phyloP scores from a whole-genome alignment of 164 flowering plant species.

The Stephania yunnanensis region DNA sequence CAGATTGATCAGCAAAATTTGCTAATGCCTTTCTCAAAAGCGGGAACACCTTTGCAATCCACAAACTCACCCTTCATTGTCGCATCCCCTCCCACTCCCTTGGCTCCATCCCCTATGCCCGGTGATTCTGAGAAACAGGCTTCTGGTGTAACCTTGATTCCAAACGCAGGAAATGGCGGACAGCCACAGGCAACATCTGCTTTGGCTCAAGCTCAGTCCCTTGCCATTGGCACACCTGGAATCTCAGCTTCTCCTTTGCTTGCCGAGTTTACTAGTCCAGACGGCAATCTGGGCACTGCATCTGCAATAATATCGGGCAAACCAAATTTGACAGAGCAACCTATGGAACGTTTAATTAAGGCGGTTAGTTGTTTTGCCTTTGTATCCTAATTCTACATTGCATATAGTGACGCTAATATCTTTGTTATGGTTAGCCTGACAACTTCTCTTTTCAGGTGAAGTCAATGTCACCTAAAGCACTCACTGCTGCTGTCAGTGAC shows the following conservation, averaged over 20 bases:
- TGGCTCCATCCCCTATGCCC: constrained; percentile 80
- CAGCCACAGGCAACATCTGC: constrained; percentile 41
- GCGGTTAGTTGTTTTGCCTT: constrained; percentile 43
- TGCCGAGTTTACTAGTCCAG: constrained; percentile 54
- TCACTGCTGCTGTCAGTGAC: constrained; percentile 69
- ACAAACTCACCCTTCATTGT: constrained; percentile 70
- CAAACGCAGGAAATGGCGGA: constrained; percentile 58
- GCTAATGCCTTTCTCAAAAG: constrained; percentile 43
- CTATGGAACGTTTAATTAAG: constrained; percentile 73
- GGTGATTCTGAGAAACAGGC: constrained; percentile 68
- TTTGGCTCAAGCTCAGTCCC: constrained; percentile 40
- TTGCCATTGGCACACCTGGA: constrained; percentile 90
- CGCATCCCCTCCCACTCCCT: constrained; percentile 80
- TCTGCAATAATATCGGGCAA: constrained; percentile 41
- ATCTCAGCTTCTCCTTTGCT: constrained; percentile 92
- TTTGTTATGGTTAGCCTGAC: neutral
- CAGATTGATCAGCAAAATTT: constrained; percentile 78
- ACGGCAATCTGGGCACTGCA: constrained; percentile 50
- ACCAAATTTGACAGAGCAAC: constrained; percentile 56
- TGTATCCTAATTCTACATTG: neutral
- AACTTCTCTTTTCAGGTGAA: constrained; percentile 48
- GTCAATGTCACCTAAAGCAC: constrained; percentile 53
- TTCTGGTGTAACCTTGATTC: constrained; percentile 45
- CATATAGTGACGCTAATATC: neutral
- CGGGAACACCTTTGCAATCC: constrained; percentile 71